These are phyloP conservation scores for Ceratocystis destructans DNA, from an alignment of 2,329 filamentous ascomycete species.

Conservation along the genomic window DNA sequence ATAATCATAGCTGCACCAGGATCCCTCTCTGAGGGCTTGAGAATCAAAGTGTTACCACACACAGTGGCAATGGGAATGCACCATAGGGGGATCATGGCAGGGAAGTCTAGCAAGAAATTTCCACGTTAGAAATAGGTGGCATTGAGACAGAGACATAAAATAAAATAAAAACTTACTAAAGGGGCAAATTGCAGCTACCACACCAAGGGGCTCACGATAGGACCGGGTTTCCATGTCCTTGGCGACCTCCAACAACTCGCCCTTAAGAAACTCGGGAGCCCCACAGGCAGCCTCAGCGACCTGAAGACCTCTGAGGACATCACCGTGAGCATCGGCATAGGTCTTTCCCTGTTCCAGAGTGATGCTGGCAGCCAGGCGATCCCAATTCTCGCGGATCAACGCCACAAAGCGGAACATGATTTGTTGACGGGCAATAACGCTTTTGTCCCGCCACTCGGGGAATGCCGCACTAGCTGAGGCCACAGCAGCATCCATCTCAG, in stretches of 20 bases:
- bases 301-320: conserved; percentile 69
- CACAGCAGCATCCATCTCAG: conserved; percentile 60
- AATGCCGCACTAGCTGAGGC: conserved; percentile 65
- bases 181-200: conserved; percentile 72
- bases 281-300: conserved; percentile 72
- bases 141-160: background rate
- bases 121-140: no score
- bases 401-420: conserved; percentile 79
- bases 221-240: conserved; percentile 83
- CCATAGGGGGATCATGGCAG: conserved; percentile 89
- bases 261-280: conserved; percentile 69
- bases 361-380: conserved; percentile 70
- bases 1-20: conserved; percentile 77
- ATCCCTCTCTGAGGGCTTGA: conserved; percentile 79
- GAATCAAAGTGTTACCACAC: conserved; percentile 68
- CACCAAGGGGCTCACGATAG: conserved; percentile 68
- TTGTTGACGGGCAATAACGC: conserved; percentile 60
- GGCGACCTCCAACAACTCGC: conserved; percentile 70
- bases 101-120: conserved; percentile 49
- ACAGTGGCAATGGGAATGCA: conserved; percentile 74
- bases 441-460: conserved; percentile 57
- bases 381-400: conserved; percentile 73
- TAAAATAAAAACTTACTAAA: conserved; percentile 49
- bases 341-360: conserved; percentile 84
- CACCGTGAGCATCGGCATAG: conserved; percentile 66